phyloP scores from a whole-genome alignment of 257 asterid genomes.

The Scutellaria galericulata region DNA sequence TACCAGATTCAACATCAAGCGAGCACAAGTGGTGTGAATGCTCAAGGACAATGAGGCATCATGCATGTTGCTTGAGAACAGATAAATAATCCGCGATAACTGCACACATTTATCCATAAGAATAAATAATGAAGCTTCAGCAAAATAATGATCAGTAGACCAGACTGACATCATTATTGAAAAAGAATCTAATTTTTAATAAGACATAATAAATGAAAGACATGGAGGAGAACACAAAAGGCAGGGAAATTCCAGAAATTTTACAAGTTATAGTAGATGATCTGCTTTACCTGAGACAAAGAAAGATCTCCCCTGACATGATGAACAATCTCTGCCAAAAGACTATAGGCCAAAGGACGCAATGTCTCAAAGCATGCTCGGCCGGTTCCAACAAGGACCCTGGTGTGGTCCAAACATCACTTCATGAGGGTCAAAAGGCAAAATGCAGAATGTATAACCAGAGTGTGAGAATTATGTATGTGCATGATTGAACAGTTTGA shows the following conservation, averaged over 20 bases:
- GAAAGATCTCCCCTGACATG: constrained; percentile 96
- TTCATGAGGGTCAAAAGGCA: constrained; percentile 28
- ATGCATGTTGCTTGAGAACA: constrained; percentile 99
- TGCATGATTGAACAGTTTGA: constrained; percentile 13
- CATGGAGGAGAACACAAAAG: constrained; percentile 17
- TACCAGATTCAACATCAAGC: constrained; percentile 99
- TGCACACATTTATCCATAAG: constrained; percentile 48
- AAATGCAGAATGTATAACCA: constrained; percentile 27
- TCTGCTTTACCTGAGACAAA: constrained; percentile 76
- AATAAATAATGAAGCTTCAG: constrained; percentile 28
- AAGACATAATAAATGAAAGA: constrained; percentile 4
- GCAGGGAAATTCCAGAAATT: constrained; percentile 11
- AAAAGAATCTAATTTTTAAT: background rate
- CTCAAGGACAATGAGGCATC: constrained; percentile 95
- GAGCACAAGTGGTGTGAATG: constrained; percentile 99
- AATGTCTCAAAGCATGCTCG: constrained; percentile 97
- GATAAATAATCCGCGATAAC: constrained; percentile 94
- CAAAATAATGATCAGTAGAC: constrained; percentile 12
- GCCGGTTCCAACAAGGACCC: constrained; percentile 99
- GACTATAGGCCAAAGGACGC: constrained; percentile 98
- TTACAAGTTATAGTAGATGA: constrained; percentile 16
- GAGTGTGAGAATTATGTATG: background rate
- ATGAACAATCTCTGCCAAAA: constrained; percentile 98
- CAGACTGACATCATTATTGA: background rate
- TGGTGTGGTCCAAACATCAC: constrained; percentile 44